Percentiles rank a stretch among this genome's conserved stretches.
phyloP scores from a whole-genome alignment of 2,329 filamentous ascomycete species.

The Colletotrichum paranaense region DNA sequence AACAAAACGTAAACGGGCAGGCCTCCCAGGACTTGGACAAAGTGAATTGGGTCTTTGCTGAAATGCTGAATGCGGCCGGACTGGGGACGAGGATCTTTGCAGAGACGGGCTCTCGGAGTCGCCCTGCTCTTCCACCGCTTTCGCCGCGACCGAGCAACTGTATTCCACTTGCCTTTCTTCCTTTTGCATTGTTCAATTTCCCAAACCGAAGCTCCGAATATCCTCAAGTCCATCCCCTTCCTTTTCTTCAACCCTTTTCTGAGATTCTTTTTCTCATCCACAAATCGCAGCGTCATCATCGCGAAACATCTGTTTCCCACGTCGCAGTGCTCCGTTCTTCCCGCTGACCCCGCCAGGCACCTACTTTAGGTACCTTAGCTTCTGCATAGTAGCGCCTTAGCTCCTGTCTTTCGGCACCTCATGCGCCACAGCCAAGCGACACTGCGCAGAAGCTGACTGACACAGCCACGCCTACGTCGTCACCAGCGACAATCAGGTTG shows the following conservation, averaged over 20 bases:
- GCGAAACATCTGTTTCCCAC: not conserved
- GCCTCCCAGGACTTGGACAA: constrained; percentile 5
- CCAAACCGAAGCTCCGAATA: constrained; percentile 10
- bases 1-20: constrained; percentile 4
- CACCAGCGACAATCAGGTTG: constrained; percentile 41
- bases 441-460: constrained; percentile 28
- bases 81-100: constrained; percentile 17
- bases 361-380: constrained; percentile 13
- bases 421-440: constrained; percentile 37
- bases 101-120: constrained; percentile 27
- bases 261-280: not conserved
- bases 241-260: not conserved
- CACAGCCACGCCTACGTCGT: constrained; percentile 47
- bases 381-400: constrained; percentile 17
- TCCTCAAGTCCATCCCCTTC: not conserved
- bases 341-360: constrained; percentile 17
- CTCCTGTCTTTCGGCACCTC: constrained; percentile 22
- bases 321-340: constrained; percentile 5
- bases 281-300: not conserved
- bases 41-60: not conserved
- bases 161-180: constrained; percentile 20
- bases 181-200: constrained; percentile 19
- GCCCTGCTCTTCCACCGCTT: constrained; percentile 14
- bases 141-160: constrained; percentile 10
- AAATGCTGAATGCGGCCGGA: not conserved